Percentiles rank a stretch among this genome's conserved stretches.
Evolutionary conservation across 1,284 basidiomycete genomes (phyloP).

Genomic region (Ceratobasidium sp.): DNA sequence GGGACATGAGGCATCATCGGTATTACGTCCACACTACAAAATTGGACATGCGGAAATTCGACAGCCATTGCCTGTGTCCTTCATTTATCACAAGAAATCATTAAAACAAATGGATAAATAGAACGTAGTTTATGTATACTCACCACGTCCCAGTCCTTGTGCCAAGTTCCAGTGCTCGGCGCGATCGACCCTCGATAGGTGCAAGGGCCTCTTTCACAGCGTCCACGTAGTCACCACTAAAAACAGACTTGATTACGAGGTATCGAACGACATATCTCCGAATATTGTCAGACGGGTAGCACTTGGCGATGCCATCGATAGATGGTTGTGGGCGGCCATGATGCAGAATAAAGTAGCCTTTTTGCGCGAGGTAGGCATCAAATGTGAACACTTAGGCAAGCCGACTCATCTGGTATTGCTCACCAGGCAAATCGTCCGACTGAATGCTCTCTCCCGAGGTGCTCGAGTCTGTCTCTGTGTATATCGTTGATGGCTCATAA

Average conservation of each 20-base stretch:
- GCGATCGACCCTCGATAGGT: not conserved
- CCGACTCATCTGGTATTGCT: not conserved
- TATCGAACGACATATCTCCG: not conserved
- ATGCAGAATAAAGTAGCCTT: not conserved
- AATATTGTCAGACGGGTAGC: not conserved
- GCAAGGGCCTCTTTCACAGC: not conserved
- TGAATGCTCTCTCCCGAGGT: not conserved
- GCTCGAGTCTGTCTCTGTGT: not conserved
- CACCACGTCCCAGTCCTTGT: not conserved
- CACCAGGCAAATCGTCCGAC: too few relatives aligned
- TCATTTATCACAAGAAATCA: too few relatives aligned
- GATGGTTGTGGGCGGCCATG: not conserved
- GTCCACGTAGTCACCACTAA: not conserved
- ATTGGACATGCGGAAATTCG: conserved; percentile 3
- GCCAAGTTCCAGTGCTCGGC: not conserved
- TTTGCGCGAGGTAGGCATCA: too few relatives aligned
- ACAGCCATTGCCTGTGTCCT: not conserved
- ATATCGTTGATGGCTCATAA: not conserved
- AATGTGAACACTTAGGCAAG: too few relatives aligned
- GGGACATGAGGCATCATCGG: not conserved
- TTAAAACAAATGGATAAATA: not conserved
- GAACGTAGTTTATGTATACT: not conserved
- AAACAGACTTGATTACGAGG: not conserved
- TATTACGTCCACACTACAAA: not conserved
- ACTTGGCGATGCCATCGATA: not conserved